phyloP scores from a whole-genome alignment of 2,329 filamentous ascomycete species.

The Aaosphaeria pasadenensis region DNA sequence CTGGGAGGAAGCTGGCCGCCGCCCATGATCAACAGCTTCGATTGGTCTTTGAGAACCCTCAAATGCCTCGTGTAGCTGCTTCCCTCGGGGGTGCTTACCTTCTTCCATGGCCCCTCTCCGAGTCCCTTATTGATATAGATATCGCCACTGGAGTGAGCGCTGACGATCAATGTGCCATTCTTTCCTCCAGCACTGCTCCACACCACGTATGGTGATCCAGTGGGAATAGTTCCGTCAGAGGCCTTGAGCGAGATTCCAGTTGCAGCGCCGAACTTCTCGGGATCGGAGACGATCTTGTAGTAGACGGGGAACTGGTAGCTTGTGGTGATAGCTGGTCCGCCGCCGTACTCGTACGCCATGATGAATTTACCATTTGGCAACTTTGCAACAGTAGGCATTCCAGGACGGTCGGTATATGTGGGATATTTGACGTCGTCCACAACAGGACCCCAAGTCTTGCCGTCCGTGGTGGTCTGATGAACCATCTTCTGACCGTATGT shows the following conservation, averaged over 20 bases:
- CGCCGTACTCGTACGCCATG: constrained; percentile 63
- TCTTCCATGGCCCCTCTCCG: constrained; percentile 46
- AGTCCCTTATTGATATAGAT: constrained; percentile 49
- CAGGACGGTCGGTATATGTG: constrained; percentile 62
- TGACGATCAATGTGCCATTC: constrained; percentile 51
- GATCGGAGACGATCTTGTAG: constrained; percentile 50
- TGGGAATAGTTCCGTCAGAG: constrained; percentile 45
- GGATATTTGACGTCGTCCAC: constrained; percentile 63
- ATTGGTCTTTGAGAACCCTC: constrained; percentile 41
- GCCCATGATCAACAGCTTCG: constrained; percentile 41
- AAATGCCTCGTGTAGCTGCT: constrained; percentile 48
- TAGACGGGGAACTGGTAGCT: constrained; percentile 49
- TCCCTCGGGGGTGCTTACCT: constrained; percentile 40
- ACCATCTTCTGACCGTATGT: constrained; percentile 66
- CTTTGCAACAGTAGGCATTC: constrained; percentile 62
- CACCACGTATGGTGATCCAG: constrained; percentile 50
- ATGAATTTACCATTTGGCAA: constrained; percentile 62
- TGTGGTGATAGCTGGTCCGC: constrained; percentile 34
- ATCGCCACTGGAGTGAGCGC: constrained; percentile 37
- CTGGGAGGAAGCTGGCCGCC: constrained; percentile 36
- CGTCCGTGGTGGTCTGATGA: constrained; percentile 60
- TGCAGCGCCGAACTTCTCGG: constrained; percentile 45
- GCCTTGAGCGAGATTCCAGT: constrained; percentile 42
- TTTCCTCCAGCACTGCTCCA: constrained; percentile 50
- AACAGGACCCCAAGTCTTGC: constrained; percentile 57